Base-by-base conservation (phyloP, 352 stramenopile genomes). In the Elongisporangium prolatum region DNA sequence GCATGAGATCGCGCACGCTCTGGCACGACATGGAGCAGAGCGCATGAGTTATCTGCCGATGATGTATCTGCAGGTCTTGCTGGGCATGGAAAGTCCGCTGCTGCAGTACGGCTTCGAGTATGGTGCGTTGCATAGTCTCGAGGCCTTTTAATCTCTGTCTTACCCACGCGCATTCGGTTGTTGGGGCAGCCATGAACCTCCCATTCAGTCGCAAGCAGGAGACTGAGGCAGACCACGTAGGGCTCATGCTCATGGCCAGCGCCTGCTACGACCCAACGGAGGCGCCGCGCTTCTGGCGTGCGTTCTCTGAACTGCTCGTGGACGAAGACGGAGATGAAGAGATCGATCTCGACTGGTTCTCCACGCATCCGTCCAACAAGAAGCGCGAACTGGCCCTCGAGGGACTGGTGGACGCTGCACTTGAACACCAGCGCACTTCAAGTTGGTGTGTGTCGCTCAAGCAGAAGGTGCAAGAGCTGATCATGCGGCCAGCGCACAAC, bases 181-280 rank as follows among this genome's bases (percentile, higher is more conserved):
- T 50, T 25, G 34, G 14, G 24, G 14, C 50, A 86, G 76, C 72
- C 17, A 72, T 79, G 56, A 77, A 89, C 52, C 61, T 89, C 50
- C 79, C 79, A 21, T 87, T 87, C 60, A 87, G 76, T 38, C 76
- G 79, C 10, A 73, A 70, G 48, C 79, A 84, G 40, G 79, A 89
- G 56, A 68, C 71, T 24, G 79, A 89, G 54, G 79, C 79, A 34
- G 79, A 89, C 57, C 79, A 89, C 69, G 87, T 89, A 51, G 79
- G 79, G n/a, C 73, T 89, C 55, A 89, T 89, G 79, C 66, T 89
- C 52, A 81, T 89, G 62, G 76, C 79, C 8, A 83, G 77, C 20
- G 79, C 79, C 51, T 89, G 79, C 67, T 89, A 89, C 66, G 79
- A 89, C 50, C 79, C 79, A 16, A 68, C 62, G 10, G 73, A 84